Conservation (phyloP, 1,139 yeast genomes). For the Geotrichum restrictum region DNA sequence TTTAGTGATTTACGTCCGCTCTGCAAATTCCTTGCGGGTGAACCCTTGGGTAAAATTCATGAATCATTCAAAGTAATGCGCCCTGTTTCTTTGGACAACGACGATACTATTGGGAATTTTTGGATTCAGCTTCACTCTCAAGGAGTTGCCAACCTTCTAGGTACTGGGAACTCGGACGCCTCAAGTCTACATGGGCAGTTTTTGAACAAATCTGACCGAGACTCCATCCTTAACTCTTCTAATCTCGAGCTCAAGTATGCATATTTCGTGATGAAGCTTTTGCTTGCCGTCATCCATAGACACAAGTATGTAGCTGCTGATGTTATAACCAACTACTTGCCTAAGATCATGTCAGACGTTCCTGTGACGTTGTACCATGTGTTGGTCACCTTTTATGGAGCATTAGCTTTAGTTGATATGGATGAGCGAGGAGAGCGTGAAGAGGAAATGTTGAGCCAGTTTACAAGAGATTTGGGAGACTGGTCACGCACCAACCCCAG, state of each 20-base stretch:
- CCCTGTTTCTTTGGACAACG: conserved; percentile 29
- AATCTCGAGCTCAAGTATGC: conserved; percentile 30
- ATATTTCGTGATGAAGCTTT: conserved; percentile 29
- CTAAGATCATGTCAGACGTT: conserved; percentile 28
- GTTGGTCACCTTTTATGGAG: conserved; percentile 33
- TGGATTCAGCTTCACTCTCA: conserved; percentile 36
- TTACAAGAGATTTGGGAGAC: conserved; percentile 34
- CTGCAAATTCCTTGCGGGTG: conserved; percentile 35
- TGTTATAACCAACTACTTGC: conserved; percentile 29
- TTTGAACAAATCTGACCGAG: conserved; percentile 23
- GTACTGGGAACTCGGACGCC: conserved; percentile 30
- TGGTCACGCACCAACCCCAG: conserved; percentile 43
- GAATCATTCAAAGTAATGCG: conserved; percentile 29
- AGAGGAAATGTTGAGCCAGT: conserved; percentile 25
- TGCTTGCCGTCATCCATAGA: conserved; percentile 31
- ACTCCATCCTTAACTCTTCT: conserved; percentile 15
- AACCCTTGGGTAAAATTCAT: conserved; percentile 31
- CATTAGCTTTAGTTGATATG: conserved; percentile 32
- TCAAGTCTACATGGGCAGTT: conserved; percentile 30
- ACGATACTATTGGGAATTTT: conserved; percentile 29
- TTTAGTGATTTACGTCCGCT: conserved; percentile 34
- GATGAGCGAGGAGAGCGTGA: conserved; percentile 25
- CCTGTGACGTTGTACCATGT: conserved; percentile 34
- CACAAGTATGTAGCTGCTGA: conserved; percentile 31
- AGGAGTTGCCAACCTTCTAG: conserved; percentile 29